A percentile compares a stretch with the other conserved stretches of the same genome.
phyloP scores from a whole-genome alignment of 2,329 filamentous ascomycete genomes.

The Trematosphaeria pertusa region DNA sequence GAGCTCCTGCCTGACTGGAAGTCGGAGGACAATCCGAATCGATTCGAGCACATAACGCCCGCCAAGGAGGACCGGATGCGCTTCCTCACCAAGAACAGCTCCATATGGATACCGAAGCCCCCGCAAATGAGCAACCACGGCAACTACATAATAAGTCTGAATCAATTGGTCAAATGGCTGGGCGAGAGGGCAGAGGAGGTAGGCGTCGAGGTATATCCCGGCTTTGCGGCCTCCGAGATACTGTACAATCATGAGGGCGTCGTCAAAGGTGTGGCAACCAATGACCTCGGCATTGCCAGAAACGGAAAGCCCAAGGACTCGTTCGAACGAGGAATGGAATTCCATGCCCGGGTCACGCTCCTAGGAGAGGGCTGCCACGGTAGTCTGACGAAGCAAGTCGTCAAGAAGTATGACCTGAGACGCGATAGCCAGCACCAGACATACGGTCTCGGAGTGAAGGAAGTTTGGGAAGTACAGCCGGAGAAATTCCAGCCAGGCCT shows the following conservation, averaged over 20 bases:
- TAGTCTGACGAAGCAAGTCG: conserved; percentile 91
- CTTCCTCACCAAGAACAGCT: conserved; percentile 82
- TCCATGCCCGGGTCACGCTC: conserved; percentile 88
- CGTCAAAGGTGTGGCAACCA: conserved; percentile 93
- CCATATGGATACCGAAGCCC: conserved; percentile 83
- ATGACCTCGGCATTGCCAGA: conserved; percentile 85
- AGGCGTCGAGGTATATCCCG: conserved; percentile 94
- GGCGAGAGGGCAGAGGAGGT: conserved; percentile 95
- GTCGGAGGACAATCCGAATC: conserved; percentile 82
- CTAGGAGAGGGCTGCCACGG: conserved; percentile 97
- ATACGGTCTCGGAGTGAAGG: conserved; percentile 92
- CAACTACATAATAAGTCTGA: conserved; percentile 96
- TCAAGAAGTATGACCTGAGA: conserved; percentile 90
- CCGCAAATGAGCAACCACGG: conserved; percentile 99
- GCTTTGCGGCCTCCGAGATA: conserved; percentile 93
- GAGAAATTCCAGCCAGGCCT: conserved; percentile 90
- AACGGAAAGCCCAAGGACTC: conserved; percentile 85
- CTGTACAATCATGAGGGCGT: conserved; percentile 86
- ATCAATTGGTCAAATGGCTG: conserved; percentile 94
- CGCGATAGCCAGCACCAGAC: conserved; percentile 92
- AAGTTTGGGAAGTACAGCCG: conserved; percentile 95
- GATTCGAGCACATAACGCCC: conserved; percentile 87
- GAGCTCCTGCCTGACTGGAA: conserved; percentile 96
- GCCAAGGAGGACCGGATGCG: conserved; percentile 88
- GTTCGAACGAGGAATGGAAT: conserved; percentile 98